These are phyloP conservation scores for Fragilariopsis cylindrus DNA, from an alignment of 108 stramenopile genomes.

Conservation along the genomic window DNA sequence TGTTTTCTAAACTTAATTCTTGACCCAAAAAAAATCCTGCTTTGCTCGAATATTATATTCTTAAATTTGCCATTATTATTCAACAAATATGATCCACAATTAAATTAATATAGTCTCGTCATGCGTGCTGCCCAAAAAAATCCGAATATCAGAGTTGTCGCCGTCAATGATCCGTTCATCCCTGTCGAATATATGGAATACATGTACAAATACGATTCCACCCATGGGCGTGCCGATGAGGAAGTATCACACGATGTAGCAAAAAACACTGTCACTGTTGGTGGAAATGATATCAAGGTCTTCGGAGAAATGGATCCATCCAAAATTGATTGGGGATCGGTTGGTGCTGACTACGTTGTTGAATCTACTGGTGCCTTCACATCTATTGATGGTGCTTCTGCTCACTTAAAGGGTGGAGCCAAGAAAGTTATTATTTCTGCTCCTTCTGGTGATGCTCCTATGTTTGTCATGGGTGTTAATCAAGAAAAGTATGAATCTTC, in stretches of 20 bases:
- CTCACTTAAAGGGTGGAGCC: conserved; percentile 92
- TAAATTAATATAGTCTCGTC: conserved; percentile 62
- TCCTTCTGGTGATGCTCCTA: conserved; percentile 95
- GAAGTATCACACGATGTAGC: conserved; percentile 66
- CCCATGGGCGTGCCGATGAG: conserved; percentile 86
- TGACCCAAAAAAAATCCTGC: no score
- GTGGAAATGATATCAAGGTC: conserved; percentile 82
- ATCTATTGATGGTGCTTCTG: conserved; percentile 73
- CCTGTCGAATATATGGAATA: conserved; percentile 90
- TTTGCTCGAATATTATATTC: background rate
- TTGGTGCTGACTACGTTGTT: conserved; percentile 94
- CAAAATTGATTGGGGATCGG: conserved; percentile 91
- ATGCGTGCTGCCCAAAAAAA: conserved; percentile 92
- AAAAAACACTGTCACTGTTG: conserved; percentile 61
- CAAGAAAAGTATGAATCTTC: conserved; percentile 80
- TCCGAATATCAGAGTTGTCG: conserved; percentile 91
- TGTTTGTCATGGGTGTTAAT: conserved; percentile 99
- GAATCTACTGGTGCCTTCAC: conserved; percentile 98
- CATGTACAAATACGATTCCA: conserved; percentile 95
- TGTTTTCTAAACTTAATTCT: background rate
- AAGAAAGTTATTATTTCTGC: conserved; percentile 99
- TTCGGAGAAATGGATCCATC: conserved; percentile 94
- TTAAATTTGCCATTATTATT: background rate
- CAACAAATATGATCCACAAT: background rate
- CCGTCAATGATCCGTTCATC: conserved; percentile 97